Evolutionary conservation across 352 stramenopile species (phyloP).

Genomic region (Pythium coloratum): DNA sequence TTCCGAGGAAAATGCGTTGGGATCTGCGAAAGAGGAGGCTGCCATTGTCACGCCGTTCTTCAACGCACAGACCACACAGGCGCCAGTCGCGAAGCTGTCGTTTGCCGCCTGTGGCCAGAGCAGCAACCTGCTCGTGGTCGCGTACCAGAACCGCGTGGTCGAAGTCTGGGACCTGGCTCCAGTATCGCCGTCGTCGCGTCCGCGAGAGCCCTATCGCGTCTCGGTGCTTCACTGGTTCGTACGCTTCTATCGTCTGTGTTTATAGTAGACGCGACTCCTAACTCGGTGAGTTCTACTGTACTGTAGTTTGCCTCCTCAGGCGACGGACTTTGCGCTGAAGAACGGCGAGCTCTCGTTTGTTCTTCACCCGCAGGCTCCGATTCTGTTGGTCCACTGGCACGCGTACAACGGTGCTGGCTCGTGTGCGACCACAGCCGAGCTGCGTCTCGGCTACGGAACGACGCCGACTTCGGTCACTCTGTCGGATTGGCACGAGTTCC

Average conservation of each 20-base stretch:
- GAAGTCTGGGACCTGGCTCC: slow-evolving; percentile 48
- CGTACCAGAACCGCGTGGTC: slow-evolving; percentile 55
- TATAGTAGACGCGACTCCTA: too few relatives aligned
- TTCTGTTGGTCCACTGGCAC: slow-evolving; percentile 54
- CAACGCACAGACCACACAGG: slow-evolving; percentile 33
- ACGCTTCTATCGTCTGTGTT: too few relatives aligned
- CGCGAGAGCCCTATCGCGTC: slow-evolving; percentile 34
- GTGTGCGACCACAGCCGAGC: slow-evolving; percentile 7
- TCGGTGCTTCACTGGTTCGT: slow-evolving; percentile 36
- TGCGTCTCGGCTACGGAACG: slow-evolving; percentile 7
- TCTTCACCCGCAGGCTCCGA: slow-evolving; percentile 41
- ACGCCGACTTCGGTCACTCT: slow-evolving; percentile 8
- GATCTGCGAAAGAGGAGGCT: slow-evolving; percentile 34
- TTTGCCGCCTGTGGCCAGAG: slow-evolving; percentile 32
- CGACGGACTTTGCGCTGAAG: slow-evolving; percentile 51
- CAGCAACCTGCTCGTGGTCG: slow-evolving; percentile 40
- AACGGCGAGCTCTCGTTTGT: slow-evolving; percentile 43
- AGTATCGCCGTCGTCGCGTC: slow-evolving; percentile 2
- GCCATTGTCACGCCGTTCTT: slow-evolving; percentile 36
- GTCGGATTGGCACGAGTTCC: slow-evolving; percentile 25
- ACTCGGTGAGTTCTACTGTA: background rate
- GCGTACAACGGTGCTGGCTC: slow-evolving; percentile 16
- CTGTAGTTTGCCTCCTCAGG: slow-evolving; percentile 41
- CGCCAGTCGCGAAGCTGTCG: slow-evolving; percentile 45
- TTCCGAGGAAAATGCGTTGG: slow-evolving; percentile 39